Base-by-base conservation (phyloP, 1,284 basidiomycete genomes). In the Ceratorhiza oryzae-sativae region DNA sequence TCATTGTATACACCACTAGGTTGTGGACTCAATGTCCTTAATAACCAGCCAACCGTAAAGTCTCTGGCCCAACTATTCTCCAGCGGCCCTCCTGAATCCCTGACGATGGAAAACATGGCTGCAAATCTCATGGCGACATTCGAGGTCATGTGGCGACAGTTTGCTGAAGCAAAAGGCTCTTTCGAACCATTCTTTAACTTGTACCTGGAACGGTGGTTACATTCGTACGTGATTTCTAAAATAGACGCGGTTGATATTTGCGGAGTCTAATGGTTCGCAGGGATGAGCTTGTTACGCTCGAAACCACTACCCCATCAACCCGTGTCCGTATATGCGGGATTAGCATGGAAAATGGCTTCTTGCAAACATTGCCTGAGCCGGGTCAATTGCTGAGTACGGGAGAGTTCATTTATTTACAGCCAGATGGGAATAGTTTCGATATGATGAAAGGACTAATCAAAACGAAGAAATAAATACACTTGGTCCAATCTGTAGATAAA, bases 361-460 rank as follows among this genome's bases (percentile, higher is more conserved):
- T 99, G 72, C 88, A 94, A 63, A 97, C 95, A 1, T 80, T 93
- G 10, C 90, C 90, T 0, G 85, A 89, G 73, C 79, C 82, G 32
- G 79, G 79, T 55, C 56, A 58, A 39, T 83, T 80, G 34, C 83
- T 78, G 81, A 76, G 59, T 76, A 72, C 70, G 75, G 58, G 73
- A 34, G 76, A 78, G 56, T 85, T 80, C 63, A 83, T 88, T 49
- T 87, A 89, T 77, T 78, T 89, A 23, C 97, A 98, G 80, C 97
- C 97, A 1, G 95, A 98, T 78, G 95, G 96, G 34, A 99, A 99
- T 80, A 94, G 93, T 78, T 98, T 99, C 77, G 97, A 98, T 80
- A 85, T 98, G 78, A 92, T 98, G 89, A 87, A 90, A 65, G 94
- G 94, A 34, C 81, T 99, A 79, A 95, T 99, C 78, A 88, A 85